Percentiles rank a stretch among this genome's conserved stretches.
Conservation (phyloP, 768 basidiomycete species). For the Boletus reticulatus region DNA sequence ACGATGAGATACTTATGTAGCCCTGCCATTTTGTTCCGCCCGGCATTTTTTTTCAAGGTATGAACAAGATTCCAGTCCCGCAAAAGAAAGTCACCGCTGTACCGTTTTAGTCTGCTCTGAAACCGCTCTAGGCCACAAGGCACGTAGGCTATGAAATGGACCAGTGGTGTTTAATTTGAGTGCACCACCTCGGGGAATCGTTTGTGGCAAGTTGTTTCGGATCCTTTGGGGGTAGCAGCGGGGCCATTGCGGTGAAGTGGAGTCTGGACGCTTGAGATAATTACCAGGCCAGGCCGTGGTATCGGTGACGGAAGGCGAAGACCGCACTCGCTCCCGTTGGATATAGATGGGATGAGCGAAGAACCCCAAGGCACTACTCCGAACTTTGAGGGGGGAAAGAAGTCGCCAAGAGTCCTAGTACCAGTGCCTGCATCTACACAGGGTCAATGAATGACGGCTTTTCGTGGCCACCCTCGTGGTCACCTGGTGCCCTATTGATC, state of each 20-base stretch:
- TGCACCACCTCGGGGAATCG: background rate
- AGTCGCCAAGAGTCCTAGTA: background rate
- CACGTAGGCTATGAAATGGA: background rate
- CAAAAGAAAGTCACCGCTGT: background rate
- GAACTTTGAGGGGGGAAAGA: conserved; percentile 8
- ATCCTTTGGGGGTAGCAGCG: conserved; percentile 5
- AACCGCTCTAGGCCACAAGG: background rate
- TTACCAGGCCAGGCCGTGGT: background rate
- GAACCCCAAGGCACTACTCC: conserved; percentile 15
- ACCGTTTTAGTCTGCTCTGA: conserved; percentile 1
- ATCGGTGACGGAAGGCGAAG: background rate
- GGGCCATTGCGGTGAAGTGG: conserved; percentile 11
- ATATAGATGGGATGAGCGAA: background rate
- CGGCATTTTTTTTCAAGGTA: conserved; percentile 6
- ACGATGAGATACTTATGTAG: background rate
- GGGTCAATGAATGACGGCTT: conserved; percentile 4
- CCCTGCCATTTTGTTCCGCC: background rate
- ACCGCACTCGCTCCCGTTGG: background rate
- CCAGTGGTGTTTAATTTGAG: background rate
- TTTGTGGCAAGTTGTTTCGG: conserved; percentile 1
- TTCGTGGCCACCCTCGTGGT: conserved; percentile 15
- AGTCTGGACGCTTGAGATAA: conserved; percentile 2
- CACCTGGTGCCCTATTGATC: conserved; percentile 5
- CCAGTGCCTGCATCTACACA: conserved; percentile 3
- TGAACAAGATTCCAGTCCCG: conserved; percentile 10